Evolutionary conservation across 106 monocot species (phyloP).

Genomic region (Apostasia ramifera): DNA sequence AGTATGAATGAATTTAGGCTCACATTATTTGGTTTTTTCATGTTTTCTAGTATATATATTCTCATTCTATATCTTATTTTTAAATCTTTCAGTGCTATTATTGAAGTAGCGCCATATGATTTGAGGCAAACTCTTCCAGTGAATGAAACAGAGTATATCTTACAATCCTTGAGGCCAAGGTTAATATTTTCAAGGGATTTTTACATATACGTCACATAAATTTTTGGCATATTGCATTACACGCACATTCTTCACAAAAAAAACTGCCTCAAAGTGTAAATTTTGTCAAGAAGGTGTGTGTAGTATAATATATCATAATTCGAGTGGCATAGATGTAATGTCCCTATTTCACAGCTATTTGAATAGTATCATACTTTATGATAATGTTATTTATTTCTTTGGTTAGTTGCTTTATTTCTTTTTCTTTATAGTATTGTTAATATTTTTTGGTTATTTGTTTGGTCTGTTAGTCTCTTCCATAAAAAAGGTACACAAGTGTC

Average conservation of each 20-base stretch:
- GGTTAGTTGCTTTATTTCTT: too few species aligned
- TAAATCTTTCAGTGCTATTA: slow-evolving; percentile 12
- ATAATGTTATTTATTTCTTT: too few species aligned
- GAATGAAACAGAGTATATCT: slow-evolving; percentile 53
- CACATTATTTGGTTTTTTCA: not conserved
- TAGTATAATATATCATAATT: not conserved
- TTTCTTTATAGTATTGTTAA: too few species aligned
- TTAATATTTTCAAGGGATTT: slow-evolving; percentile 3
- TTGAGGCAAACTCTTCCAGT: slow-evolving; percentile 27
- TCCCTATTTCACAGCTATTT: too few species aligned
- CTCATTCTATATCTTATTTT: not conserved
- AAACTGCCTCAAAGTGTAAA: not conserved
- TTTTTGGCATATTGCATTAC: not conserved
- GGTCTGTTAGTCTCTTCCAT: too few species aligned
- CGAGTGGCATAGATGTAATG: too few species aligned
- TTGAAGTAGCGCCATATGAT: slow-evolving; percentile 21
- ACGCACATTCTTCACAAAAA: too few species aligned
- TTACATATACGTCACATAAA: not conserved
- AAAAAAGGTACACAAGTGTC: too few species aligned
- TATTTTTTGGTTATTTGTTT: too few species aligned
- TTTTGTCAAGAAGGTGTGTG: not conserved
- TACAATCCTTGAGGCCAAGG: slow-evolving; percentile 55
- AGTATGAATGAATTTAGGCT: not conserved
- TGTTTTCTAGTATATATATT: not conserved
- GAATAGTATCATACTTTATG: too few species aligned